Evolutionary conservation across 768 basidiomycete species (phyloP).

Genomic region (Lanmaoa rubissima): DNA sequence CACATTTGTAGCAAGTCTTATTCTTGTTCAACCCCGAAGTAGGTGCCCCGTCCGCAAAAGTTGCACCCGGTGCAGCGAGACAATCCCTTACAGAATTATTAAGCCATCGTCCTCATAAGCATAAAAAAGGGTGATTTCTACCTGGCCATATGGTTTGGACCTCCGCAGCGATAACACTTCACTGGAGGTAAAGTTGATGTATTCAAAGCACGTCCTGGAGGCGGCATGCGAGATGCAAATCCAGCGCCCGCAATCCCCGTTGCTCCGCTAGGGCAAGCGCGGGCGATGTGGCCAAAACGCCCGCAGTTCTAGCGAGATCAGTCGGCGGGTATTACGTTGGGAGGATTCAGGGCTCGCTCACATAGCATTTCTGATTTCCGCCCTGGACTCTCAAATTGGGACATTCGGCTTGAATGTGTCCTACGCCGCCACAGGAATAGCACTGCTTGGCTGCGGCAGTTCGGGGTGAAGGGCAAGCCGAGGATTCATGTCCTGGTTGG

Average conservation of each 20-base stretch:
- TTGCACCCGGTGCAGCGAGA: conserved; percentile 66
- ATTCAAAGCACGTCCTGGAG: conserved; percentile 73
- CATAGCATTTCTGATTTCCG: conserved; percentile 80
- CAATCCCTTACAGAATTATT: conserved; percentile 57
- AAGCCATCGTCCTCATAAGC: conserved; percentile 5
- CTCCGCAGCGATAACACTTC: conserved; percentile 88
- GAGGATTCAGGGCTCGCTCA: conserved; percentile 37
- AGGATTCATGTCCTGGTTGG: conserved; percentile 91
- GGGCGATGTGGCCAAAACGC: conserved; percentile 80
- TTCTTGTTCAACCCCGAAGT: conserved; percentile 48
- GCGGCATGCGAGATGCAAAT: conserved; percentile 68
- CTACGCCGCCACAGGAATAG: conserved; percentile 90
- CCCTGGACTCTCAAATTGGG: conserved; percentile 73
- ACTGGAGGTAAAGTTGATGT: conserved; percentile 77
- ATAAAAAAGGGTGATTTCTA: conserved; percentile 27
- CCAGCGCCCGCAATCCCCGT: conserved; percentile 36
- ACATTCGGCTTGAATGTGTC: conserved; percentile 87
- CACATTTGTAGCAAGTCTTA: conserved; percentile 88
- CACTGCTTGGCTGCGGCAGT: conserved; percentile 86
- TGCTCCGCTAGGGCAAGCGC: conserved; percentile 59
- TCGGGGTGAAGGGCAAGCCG: conserved; percentile 81
- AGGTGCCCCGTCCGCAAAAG: conserved; percentile 44
- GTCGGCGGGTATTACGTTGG: conserved; percentile 2
- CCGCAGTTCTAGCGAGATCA: conserved; percentile 61
- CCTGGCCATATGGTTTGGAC: conserved; percentile 86